These are phyloP conservation scores for Cercospora nicotianae DNA, from an alignment of 2,329 filamentous ascomycete genomes.

Conservation along the genomic window DNA sequence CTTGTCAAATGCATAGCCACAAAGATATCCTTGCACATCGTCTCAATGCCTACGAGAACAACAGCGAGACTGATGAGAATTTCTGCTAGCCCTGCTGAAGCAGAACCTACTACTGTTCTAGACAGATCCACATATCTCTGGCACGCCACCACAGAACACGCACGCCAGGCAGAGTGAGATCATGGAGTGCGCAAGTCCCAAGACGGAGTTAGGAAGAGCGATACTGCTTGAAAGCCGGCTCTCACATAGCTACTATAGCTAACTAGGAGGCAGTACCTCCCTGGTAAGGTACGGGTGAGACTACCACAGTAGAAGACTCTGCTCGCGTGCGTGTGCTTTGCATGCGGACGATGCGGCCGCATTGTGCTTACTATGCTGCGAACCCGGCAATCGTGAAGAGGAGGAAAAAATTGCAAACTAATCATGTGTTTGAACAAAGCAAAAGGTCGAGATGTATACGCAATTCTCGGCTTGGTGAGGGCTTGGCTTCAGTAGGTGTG, in stretches of 20 bases:
- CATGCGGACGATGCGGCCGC: neutral
- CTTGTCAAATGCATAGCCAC: neutral
- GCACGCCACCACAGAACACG: neutral
- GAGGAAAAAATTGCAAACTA: neutral
- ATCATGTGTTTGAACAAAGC: neutral
- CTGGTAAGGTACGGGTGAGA: no score
- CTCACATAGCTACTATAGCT: neutral
- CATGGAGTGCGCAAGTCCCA: neutral
- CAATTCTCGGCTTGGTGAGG: slow-evolving; percentile 5
- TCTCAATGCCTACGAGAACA: neutral
- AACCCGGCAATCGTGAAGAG: neutral
- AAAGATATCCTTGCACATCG: neutral
- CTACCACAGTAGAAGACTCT: no score
- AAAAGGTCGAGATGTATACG: neutral
- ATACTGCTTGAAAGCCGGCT: neutral
- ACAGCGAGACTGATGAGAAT: neutral
- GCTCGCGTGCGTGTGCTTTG: no score
- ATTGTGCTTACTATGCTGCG: neutral
- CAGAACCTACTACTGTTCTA: neutral
- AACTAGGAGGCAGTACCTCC: neutral
- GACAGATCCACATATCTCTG: neutral
- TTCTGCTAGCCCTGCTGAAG: neutral
- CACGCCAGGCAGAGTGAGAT: slow-evolving; percentile 1
- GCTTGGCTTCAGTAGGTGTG: slow-evolving; percentile 10
- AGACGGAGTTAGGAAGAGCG: neutral